Base-by-base conservation (phyloP, 352 stramenopile species). In the Phytopythium oedochilum region DNA sequence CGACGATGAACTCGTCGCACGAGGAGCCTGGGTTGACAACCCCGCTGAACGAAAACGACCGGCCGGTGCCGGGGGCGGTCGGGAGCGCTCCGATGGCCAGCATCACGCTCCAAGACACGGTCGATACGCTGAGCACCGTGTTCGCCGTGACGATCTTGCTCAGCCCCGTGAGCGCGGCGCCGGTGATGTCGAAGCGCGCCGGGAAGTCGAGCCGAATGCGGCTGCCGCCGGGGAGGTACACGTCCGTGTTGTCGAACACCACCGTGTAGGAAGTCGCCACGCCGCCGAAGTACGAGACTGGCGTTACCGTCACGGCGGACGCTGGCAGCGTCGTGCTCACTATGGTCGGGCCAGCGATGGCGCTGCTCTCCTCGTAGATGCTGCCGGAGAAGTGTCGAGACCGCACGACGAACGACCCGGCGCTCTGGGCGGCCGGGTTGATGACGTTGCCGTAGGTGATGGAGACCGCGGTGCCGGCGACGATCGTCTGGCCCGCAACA, bases 1-100 rank as follows among this genome's bases (percentile, higher is more conserved):
- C 68, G 11, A 82, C 63, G 23, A 82, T 70, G 49, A 74, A 89
- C 52, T 86, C 20, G 22, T 76, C 61, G 52, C 78, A 91, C 0
- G 72, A 83, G 17, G 59, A 63, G 12, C 80, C 78, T 12, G 78
- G 80, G 49, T 83, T 88, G 25, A 83, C 53, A n/a, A 90, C 61
- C 20, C 64, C 63, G 4, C 63, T 59, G 17, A 90, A 18, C 2
- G 64, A 70, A 45, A 88, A 81, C 11, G 40, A 48, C 0, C 78
- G 65, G n/a, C 61, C 67, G 12, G 58, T 66, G 26, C 77, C 75
- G 25, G 77, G 22, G 0, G 49, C 12, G 6, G 83, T 59, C 20
- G 63, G 50, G 12, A 68, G 64, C 3, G 66, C 68, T 11, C 66
- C 73, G 18, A 81, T 45, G 1, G 62, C 76, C 20, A 87, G 31